Evolutionary conservation across 2,329 filamentous ascomycete genomes (phyloP).

Genomic region (Ceratocystis huliohia): DNA sequence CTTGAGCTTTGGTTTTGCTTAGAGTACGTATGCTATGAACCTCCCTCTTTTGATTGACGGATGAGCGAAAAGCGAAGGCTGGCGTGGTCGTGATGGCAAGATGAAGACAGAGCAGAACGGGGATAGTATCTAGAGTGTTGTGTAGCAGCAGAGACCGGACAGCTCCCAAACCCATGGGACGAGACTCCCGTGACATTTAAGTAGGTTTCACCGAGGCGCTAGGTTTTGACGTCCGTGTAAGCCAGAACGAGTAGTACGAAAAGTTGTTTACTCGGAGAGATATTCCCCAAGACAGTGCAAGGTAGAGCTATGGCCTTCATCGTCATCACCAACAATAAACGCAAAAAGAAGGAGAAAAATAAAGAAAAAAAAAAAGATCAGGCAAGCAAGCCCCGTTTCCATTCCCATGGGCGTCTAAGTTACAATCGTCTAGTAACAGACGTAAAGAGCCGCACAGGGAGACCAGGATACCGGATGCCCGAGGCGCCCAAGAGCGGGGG

Average conservation of each 20-base stretch:
- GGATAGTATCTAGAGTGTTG: background rate
- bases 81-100: background rate
- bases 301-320: conserved; percentile 8
- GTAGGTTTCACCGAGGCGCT: conserved; percentile 4
- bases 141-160: conserved; percentile 1
- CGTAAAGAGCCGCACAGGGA: background rate
- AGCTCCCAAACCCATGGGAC: background rate
- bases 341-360: background rate
- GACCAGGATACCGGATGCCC: background rate
- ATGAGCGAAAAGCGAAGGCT: background rate
- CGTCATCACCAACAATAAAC: conserved; percentile 5
- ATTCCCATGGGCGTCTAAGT: background rate
- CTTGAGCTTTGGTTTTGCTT: too few species aligned
- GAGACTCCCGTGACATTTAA: conserved; percentile 1
- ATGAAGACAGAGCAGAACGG: background rate
- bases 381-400: background rate
- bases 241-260: conserved; percentile 8
- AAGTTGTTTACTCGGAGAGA: conserved; percentile 3
- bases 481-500: background rate
- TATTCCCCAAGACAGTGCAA: background rate
- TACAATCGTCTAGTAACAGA: background rate
- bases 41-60: background rate
- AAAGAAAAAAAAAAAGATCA: background rate
- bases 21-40: too few species aligned
- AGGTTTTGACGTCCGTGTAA: conserved; percentile 2